Conservation (phyloP, 371 early-diverging fungal genomes). For the Globomyces sp. region DNA sequence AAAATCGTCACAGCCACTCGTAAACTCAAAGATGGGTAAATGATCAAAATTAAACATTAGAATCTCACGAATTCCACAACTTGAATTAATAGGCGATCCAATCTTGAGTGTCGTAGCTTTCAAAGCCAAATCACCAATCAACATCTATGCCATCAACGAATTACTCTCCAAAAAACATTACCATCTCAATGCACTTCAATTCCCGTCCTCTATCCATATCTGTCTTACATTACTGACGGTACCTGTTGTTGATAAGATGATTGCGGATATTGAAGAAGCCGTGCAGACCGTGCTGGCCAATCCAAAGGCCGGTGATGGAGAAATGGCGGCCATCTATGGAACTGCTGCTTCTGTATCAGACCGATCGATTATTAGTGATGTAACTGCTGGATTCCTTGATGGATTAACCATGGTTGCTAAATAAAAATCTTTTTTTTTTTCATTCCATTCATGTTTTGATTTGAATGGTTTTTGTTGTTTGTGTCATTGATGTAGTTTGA, state of each 20-base stretch:
- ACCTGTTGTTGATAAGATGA: slow-evolving; percentile 67
- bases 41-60: slow-evolving; percentile 48
- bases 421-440: neutral
- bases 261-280: slow-evolving; percentile 75
- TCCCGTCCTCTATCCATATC: slow-evolving; percentile 86
- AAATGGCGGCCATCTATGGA: slow-evolving; percentile 87
- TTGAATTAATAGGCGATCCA: slow-evolving; percentile 85
- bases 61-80: slow-evolving; percentile 62
- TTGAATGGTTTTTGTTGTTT: too few relatives aligned
- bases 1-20: slow-evolving; percentile 76
- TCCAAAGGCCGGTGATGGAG: slow-evolving; percentile 66
- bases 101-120: slow-evolving; percentile 85
- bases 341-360: slow-evolving; percentile 87
- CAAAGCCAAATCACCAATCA: slow-evolving; percentile 61
- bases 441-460: neutral
- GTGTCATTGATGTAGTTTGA: too few relatives aligned
- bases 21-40: slow-evolving; percentile 56
- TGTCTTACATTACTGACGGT: slow-evolving; percentile 84
- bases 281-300: slow-evolving; percentile 66
- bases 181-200: slow-evolving; percentile 86
- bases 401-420: slow-evolving; percentile 63
- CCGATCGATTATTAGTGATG: slow-evolving; percentile 77
- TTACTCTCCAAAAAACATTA: slow-evolving; percentile 54
- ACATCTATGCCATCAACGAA: slow-evolving; percentile 85
- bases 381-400: slow-evolving; percentile 83